Evolutionary conservation across 768 basidiomycete species (phyloP).

Genomic region (Collybia sp.): DNA sequence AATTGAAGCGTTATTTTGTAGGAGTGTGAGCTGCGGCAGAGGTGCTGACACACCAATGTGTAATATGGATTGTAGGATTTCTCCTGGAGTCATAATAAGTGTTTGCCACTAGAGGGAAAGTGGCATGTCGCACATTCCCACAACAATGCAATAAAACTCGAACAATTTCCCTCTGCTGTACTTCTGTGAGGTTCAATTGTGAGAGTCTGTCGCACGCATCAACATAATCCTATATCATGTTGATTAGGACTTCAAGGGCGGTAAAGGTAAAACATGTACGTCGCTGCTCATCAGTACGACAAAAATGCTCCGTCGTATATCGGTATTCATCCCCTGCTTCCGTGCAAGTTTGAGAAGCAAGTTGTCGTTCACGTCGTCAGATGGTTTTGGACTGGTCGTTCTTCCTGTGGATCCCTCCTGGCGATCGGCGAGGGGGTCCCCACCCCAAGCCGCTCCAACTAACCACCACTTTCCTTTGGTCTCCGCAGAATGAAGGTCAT

Average conservation of each 20-base stretch:
- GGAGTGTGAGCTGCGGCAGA: constrained; percentile 74
- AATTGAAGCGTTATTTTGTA: constrained; percentile 93
- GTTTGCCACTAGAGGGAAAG: background rate
- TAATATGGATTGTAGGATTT: constrained; percentile 95
- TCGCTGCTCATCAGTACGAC: constrained; percentile 94
- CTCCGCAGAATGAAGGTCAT: constrained; percentile 80
- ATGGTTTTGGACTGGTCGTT: constrained; percentile 13
- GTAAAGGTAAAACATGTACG: constrained; percentile 38
- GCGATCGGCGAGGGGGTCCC: constrained; percentile 82
- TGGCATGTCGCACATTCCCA: constrained; percentile 60
- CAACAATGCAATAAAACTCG: constrained; percentile 91
- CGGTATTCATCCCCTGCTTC: constrained; percentile 98
- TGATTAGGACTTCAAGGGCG: background rate
- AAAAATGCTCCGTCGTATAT: constrained; percentile 87
- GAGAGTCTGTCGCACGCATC: constrained; percentile 91
- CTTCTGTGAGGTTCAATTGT: constrained; percentile 77
- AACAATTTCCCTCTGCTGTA: constrained; percentile 94
- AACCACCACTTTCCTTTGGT: constrained; percentile 98
- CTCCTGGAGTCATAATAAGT: constrained; percentile 48
- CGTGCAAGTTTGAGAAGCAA: constrained; percentile 74
- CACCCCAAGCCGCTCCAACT: constrained; percentile 93
- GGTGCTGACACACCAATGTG: constrained; percentile 79
- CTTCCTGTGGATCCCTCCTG: constrained; percentile 26
- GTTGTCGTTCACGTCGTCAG: constrained; percentile 13
- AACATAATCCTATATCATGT: constrained; percentile 73